A percentile compares a stretch with the other conserved stretches of the same genome.
Evolutionary conservation across 805 yeast species (phyloP).

Genomic region (Kockiozyma suomiensis): DNA sequence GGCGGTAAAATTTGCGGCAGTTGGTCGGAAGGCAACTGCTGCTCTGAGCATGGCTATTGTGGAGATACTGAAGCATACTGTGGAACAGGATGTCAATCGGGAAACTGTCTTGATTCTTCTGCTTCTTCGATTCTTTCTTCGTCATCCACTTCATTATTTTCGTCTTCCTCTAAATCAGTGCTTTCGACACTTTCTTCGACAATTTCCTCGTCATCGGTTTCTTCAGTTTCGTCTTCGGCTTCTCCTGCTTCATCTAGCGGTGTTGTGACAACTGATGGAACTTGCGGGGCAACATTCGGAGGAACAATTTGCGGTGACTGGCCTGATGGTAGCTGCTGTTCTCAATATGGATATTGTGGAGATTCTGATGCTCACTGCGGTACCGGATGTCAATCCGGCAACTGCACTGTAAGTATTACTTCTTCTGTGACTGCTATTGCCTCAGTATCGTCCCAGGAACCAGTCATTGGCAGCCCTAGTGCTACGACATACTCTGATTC

Average conservation of each 20-base stretch:
- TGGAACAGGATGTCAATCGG: constrained; percentile 17
- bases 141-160: background rate
- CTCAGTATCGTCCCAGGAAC: constrained; percentile 10
- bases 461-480: constrained; percentile 18
- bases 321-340: constrained; percentile 25
- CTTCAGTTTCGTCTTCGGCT: constrained; percentile 1
- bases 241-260: constrained; percentile 12
- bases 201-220: background rate
- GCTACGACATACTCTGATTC: constrained; percentile 8
- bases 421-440: background rate
- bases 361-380: constrained; percentile 18
- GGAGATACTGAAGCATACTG: constrained; percentile 16
- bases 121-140: background rate
- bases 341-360: constrained; percentile 26
- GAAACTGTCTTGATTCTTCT: constrained; percentile 6
- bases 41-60: constrained; percentile 25
- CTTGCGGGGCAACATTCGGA: constrained; percentile 17
- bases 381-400: constrained; percentile 17
- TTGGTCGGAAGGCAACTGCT: constrained; percentile 23
- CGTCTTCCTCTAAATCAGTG: background rate
- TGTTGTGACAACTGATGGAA: constrained; percentile 27
- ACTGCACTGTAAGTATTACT: background rate
- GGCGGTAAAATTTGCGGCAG: constrained; percentile 10
- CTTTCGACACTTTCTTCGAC: background rate
- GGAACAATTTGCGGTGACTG: constrained; percentile 27